Evolutionary conservation across 441 rosid species (phyloP), one percentile per base, ranked within the genome.

Genomic region (Bocquillonia castaneifolia): DNA sequence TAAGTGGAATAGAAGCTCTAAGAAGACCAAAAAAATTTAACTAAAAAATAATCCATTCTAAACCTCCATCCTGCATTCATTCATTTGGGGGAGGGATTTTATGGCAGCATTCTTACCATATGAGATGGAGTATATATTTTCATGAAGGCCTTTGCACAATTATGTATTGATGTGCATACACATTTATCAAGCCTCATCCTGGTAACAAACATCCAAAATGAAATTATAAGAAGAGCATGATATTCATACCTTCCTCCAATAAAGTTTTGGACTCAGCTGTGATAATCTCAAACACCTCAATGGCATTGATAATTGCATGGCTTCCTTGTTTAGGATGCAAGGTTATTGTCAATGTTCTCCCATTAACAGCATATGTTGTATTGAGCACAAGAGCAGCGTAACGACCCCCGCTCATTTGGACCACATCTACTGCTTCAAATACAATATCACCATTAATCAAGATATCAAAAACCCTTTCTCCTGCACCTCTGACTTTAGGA

Each of bases 351-450:
- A 92, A 81, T 54, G 92, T 80, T 81, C 97, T 85, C 57, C 99
- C 99, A 65, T 83, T 83, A 73, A 94, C 85, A 68, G 90, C 59
- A 71, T 86, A 81, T 15, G 99, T 92, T 14, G 73, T 78, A 74
- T 94, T 94, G 32, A 94, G 92, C 26, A 92, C 96, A 66, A 92
- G 86, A 40, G 98, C 97, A 23, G 88, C 42, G 68, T 86, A 80
- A 14, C 80, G 83, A 50, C 42, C 85, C 51, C 99, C 97, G 65
- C 84, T 92, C 83, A 68, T 81, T 76, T 85, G 80, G 51, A 86
- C 57, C 53, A 92, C 63, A 73, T 94, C 99, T 1, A 94, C 89
- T 52, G 59, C 80, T 66, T 67, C 32, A 74, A 94, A 90, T 15
- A 20, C 36, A 29, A 74, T 71, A 71, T 70, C 78, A 50, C 94